A percentile compares a stretch with the other conserved stretches of the same genome.
These are phyloP conservation scores for Xylariaceae sp. DNA, from an alignment of 2,329 filamentous ascomycete species.

Conservation along the genomic window DNA sequence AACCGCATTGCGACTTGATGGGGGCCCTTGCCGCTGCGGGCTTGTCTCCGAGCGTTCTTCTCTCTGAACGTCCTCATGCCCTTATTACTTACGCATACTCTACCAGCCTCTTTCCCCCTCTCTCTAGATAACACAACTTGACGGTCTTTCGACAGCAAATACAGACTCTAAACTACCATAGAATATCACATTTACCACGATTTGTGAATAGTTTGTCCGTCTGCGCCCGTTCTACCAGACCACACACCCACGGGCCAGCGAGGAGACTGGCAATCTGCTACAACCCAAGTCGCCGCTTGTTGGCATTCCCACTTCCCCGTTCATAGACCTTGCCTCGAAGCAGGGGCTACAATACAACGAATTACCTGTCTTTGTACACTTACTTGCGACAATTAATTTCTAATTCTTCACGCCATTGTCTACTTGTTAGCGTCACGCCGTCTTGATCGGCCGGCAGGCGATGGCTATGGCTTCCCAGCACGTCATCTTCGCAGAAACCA, in stretches of 20 bases:
- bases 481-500: constrained; percentile 59
- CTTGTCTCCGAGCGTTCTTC: constrained; percentile 14
- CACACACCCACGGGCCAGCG: background rate
- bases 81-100: background rate
- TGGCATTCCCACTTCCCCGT: background rate
- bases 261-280: background rate
- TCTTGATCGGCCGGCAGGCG: constrained; percentile 5
- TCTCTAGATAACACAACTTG: background rate
- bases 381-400: background rate
- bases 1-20: constrained; percentile 5
- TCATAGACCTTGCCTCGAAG: background rate
- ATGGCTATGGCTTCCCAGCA: constrained; percentile 46
- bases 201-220: background rate
- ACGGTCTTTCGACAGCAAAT: background rate
- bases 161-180: background rate
- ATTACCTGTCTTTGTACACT: background rate
- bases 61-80: constrained; percentile 1
- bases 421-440: background rate
- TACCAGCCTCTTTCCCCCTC: background rate
- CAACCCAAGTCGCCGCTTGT: background rate
- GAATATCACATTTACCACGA: background rate
- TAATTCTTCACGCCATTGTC: background rate
- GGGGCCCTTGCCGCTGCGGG: constrained; percentile 13
- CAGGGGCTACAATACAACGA: background rate
- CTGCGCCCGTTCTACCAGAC: constrained; percentile 2